Percentiles rank a stretch among this genome's conserved stretches.
Conservation (phyloP, 371 early-diverging fungal genomes). For the Dinochytrium kinnereticum region DNA sequence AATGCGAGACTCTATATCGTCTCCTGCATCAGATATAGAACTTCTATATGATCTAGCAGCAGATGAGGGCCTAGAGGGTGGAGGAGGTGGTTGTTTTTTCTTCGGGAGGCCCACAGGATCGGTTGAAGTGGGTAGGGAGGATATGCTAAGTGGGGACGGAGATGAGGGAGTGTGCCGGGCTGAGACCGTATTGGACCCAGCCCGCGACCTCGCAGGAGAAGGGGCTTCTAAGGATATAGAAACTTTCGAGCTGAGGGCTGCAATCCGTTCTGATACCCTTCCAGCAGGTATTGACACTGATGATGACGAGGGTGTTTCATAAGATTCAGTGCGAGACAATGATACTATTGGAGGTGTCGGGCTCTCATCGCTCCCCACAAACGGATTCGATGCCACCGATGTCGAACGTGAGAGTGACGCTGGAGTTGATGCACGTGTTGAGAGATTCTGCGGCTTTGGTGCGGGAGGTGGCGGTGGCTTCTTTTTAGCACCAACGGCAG, state of each 20-base stretch:
- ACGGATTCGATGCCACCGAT: background rate
- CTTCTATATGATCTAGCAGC: background rate
- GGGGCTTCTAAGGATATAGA: background rate
- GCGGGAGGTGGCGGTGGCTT: constrained; percentile 13
- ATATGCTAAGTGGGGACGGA: background rate
- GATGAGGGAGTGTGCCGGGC: background rate
- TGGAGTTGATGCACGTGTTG: background rate
- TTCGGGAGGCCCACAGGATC: too few relatives aligned
- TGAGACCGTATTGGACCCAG: background rate
- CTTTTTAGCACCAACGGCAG: background rate
- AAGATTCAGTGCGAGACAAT: too few relatives aligned
- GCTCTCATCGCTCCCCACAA: background rate
- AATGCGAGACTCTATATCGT: background rate
- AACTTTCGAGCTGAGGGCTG: constrained; percentile 5
- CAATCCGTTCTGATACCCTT: constrained; percentile 13
- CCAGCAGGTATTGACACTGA: background rate
- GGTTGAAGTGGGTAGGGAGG: background rate
- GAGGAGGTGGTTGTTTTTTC: constrained; percentile 13
- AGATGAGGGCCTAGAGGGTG: constrained; percentile 13
- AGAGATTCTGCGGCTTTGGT: constrained; percentile 7
- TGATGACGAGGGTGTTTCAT: background rate
- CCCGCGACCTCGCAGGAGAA: background rate
- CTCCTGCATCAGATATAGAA: background rate
- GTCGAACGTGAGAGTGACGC: background rate
- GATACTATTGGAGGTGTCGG: background rate